Percentiles rank a stretch among this genome's conserved stretches.
phyloP scores from a whole-genome alignment of 306 rosid genomes.

The Rosa lucieae region DNA sequence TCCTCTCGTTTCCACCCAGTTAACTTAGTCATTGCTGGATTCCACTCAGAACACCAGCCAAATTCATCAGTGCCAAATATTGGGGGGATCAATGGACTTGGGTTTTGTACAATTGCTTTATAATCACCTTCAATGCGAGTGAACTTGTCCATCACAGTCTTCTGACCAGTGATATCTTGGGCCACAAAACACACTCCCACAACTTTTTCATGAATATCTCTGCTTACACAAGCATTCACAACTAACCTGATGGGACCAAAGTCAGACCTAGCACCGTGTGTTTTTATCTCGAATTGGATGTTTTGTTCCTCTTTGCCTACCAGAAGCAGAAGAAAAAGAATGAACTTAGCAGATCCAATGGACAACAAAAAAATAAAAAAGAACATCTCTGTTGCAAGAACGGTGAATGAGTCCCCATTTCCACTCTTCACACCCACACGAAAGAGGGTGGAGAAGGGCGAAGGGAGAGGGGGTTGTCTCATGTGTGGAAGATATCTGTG shows the following conservation, averaged over 20 bases:
- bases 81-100: conserved; percentile 87
- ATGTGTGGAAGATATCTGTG: neutral
- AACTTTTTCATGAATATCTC: conserved; percentile 71
- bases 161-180: conserved; percentile 92
- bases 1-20: conserved; percentile 94
- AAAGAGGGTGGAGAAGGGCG: too few relatives aligned
- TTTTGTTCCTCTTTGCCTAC: conserved; percentile 91
- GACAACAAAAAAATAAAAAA: neutral
- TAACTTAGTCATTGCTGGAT: conserved; percentile 78
- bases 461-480: too few relatives aligned
- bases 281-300: conserved; percentile 87
- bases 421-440: neutral
- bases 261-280: conserved; percentile 60
- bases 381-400: neutral
- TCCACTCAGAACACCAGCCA: conserved; percentile 99
- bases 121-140: conserved; percentile 96
- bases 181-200: conserved; percentile 98
- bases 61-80: conserved; percentile 92
- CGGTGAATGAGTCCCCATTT: conserved; percentile 2
- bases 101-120: conserved; percentile 93
- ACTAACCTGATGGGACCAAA: conserved; percentile 75
- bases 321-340: conserved; percentile 30
- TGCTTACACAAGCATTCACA: conserved; percentile 94
- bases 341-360: conserved; percentile 11
- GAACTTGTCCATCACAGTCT: conserved; percentile 93